Percentiles rank a stretch among this genome's conserved stretches.
Evolutionary conservation across 768 basidiomycete genomes (phyloP).

Genomic region (Leccinum truebloodii): DNA sequence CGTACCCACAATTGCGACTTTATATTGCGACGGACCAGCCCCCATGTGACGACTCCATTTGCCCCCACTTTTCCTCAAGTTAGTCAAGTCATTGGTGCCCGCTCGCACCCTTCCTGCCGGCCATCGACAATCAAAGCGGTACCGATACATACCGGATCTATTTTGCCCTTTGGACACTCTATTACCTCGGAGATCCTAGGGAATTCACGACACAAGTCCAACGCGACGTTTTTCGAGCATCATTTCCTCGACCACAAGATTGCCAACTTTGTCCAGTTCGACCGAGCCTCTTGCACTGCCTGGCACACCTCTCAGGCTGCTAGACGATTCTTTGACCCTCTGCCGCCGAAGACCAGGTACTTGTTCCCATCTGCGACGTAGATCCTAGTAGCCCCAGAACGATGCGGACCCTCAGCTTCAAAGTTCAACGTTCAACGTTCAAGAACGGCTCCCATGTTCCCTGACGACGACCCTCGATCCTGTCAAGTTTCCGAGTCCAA

Average conservation of each 20-base stretch:
- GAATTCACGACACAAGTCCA: neutral
- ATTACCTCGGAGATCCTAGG: too few relatives aligned
- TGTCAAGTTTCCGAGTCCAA: neutral
- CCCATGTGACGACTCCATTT: too few relatives aligned
- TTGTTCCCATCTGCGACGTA: neutral
- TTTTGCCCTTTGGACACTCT: too few relatives aligned
- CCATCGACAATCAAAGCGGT: too few relatives aligned
- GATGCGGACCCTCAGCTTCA: neutral
- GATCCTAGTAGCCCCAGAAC: neutral
- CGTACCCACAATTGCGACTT: too few relatives aligned
- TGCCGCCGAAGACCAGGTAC: neutral
- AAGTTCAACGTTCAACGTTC: too few relatives aligned
- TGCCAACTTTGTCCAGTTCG: neutral
- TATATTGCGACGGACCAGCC: too few relatives aligned
- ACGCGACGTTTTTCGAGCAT: too few relatives aligned
- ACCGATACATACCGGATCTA: too few relatives aligned
- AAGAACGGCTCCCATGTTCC: neutral
- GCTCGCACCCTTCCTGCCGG: too few relatives aligned
- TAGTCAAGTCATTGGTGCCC: too few relatives aligned
- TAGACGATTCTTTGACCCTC: neutral
- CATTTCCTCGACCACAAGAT: neutral
- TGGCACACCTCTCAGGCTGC: neutral
- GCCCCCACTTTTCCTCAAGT: too few relatives aligned
- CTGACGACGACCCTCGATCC: neutral
- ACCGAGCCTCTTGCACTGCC: neutral